Conservation (phyloP, 495 filamentous ascomycete species). For the Darksidea phi region DNA sequence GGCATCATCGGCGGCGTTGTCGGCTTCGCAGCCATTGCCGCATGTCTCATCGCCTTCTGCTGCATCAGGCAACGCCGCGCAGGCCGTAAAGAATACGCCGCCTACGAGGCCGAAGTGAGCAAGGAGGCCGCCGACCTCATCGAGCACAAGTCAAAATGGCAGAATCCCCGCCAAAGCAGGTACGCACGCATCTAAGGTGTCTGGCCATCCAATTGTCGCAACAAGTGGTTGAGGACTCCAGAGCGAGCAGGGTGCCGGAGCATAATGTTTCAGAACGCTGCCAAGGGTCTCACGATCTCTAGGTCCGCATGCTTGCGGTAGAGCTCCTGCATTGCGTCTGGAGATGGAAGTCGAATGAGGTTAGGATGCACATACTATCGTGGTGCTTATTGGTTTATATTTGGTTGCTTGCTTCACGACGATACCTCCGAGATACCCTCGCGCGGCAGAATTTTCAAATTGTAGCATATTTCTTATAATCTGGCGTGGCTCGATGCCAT, state of each 20-base stretch:
- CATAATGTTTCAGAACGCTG: slow-evolving; percentile 15
- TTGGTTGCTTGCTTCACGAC: not conserved
- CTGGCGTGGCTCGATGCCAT: slow-evolving; percentile 22
- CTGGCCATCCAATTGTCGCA: not conserved
- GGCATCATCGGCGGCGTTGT: slow-evolving; percentile 57
- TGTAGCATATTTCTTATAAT: slow-evolving; percentile 23
- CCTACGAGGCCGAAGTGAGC: slow-evolving; percentile 55
- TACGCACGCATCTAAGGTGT: slow-evolving; percentile 12
- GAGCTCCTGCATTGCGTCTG: not conserved
- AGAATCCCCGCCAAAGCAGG: slow-evolving; percentile 1
- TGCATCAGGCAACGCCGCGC: slow-evolving; percentile 66
- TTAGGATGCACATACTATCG: not conserved
- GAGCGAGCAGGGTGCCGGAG: not conserved
- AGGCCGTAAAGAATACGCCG: slow-evolving; percentile 61
- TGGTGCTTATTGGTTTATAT: not conserved
- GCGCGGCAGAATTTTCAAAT: slow-evolving; percentile 6
- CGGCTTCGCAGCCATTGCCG: slow-evolving; percentile 52
- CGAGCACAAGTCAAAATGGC: slow-evolving; percentile 47
- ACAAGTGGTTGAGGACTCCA: not conserved
- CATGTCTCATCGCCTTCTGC: slow-evolving; percentile 55
- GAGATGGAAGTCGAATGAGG: no score
- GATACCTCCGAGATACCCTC: slow-evolving; percentile 24
- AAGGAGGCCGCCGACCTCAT: slow-evolving; percentile 65
- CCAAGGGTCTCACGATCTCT: slow-evolving; percentile 4
- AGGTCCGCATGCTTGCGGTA: not conserved